Evolutionary conservation across 371 early-diverging fungal genomes (phyloP).

Genomic region (Funneliformis caledonium): DNA sequence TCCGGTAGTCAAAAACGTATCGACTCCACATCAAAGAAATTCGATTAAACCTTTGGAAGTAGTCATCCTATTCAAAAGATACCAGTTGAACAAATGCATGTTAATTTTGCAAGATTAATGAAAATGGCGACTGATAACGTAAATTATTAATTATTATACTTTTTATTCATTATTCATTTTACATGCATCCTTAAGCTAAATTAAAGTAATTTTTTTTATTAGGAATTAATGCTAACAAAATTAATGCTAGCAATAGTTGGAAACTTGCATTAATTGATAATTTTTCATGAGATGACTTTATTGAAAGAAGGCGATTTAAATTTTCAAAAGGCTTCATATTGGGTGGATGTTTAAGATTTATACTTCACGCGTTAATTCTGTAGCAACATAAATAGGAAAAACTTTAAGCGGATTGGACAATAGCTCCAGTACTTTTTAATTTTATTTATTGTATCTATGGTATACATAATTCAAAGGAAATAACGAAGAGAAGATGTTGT

Average conservation of each 20-base stretch:
- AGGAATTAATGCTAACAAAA: conserved; percentile 71
- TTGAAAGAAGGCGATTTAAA: conserved; percentile 96
- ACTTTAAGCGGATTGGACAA: conserved; percentile 89
- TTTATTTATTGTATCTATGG: not conserved
- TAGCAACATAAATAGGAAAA: conserved; percentile 93
- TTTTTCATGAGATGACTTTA: conserved; percentile 93
- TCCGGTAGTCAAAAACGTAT: not conserved
- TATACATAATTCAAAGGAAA: conserved; percentile 50
- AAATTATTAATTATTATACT: conserved; percentile 27
- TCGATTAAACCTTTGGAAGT: conserved; percentile 3
- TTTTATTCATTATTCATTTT: not conserved
- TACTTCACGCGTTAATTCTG: conserved; percentile 98
- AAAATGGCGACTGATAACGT: conserved; percentile 97
- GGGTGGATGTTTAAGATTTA: conserved; percentile 99
- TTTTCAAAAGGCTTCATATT: conserved; percentile 99
- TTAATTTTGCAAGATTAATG: conserved; percentile 87
- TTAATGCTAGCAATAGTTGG: conserved; percentile 98
- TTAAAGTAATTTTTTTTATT: conserved; percentile 9
- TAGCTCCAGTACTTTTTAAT: conserved; percentile 57
- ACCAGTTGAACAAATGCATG: conserved; percentile 42
- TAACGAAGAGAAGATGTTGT: conserved; percentile 45
- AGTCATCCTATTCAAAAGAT: conserved; percentile 35
- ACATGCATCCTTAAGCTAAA: not conserved
- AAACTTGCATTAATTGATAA: conserved; percentile 98
- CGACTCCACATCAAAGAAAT: conserved; percentile 3